A percentile compares a stretch with the other conserved stretches of the same genome.
Conservation (phyloP, 495 filamentous ascomycete genomes). For the Lophium mytilinum region DNA sequence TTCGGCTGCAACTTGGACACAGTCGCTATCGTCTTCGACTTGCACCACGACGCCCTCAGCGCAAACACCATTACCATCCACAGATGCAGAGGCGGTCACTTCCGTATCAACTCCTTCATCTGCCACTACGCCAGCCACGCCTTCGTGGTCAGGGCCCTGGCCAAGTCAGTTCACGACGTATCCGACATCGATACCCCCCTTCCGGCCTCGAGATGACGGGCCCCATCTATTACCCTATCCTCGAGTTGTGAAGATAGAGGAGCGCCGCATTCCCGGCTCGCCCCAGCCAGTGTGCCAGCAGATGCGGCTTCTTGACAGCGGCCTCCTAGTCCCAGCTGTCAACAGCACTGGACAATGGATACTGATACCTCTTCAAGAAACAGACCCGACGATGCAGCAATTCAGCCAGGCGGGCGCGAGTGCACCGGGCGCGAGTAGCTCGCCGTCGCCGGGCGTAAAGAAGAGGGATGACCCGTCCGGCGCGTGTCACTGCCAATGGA, state of each 20-base stretch:
- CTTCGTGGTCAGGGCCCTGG: neutral
- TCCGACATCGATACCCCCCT: neutral
- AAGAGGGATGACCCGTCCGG: conserved; percentile 16
- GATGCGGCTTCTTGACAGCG: conserved; percentile 52
- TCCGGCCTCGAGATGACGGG: conserved; percentile 1
- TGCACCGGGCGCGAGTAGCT: neutral
- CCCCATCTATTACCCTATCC: conserved; percentile 45
- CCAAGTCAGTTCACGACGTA: neutral
- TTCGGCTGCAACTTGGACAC: conserved; percentile 11
- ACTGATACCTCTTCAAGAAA: conserved; percentile 54
- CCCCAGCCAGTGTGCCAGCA: conserved; percentile 59
- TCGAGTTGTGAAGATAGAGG: conserved; percentile 69
- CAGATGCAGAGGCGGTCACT: neutral
- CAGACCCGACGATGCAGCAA: conserved; percentile 32
- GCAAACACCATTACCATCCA: conserved; percentile 2
- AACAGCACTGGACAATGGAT: conserved; percentile 37
- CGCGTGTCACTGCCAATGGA: conserved; percentile 34
- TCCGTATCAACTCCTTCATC: neutral
- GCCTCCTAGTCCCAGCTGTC: conserved; percentile 36
- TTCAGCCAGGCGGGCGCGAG: neutral
- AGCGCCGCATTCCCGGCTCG: conserved; percentile 50
- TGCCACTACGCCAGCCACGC: neutral
- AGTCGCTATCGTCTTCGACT: conserved; percentile 4
- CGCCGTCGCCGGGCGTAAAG: neutral
- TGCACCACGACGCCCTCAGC: neutral